Evolutionary conservation across 345 rosid species (phyloP), one percentile per base, ranked within the genome.

Genomic region (Gossypium ekmanianum): DNA sequence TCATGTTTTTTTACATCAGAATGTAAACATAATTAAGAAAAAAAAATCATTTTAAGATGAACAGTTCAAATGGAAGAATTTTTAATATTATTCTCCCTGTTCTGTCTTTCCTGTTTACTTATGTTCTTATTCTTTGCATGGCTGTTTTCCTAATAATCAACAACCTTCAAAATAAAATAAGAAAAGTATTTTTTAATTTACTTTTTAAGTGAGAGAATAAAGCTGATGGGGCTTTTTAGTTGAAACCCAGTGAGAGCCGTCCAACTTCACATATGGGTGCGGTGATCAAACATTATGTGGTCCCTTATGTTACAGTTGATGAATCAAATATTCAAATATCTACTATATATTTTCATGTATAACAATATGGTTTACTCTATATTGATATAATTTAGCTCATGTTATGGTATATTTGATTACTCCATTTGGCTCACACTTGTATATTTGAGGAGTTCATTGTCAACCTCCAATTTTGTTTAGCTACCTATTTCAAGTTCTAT

Each of bases 251-350:
- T 12, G 41, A 59, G 63, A 16, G 41, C 41, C 57, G 22, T 29
- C 62, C 52, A 48, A 47, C 79, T 74, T 72, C 85, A 59, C 89
- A 78, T 61, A 83, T 80, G 78, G 86, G 86, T 84, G 88, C 84
- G 84, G 16, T 57, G 80, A 73, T 44, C 75, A 79, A 78, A 77
- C 72, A 24, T 29, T 34, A 3, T 11, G 66, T 75, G 81, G 84
- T 61, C 84, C 80, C 76, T 44, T 52, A 17, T 4, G 43, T 27
- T n/a, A 10, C 10, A 29, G 11, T 51, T 17, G 27, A 13, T 47
- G 12, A 39, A 29, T 65, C 63, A 11, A 56, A 11, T 63, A 68
- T 65, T 65, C 72, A 54, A 59, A 41, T 8, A 59, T 26, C 12
- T 26, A n/a, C 27, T 50, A 22, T 11, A 18, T 45, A 20, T 20